phyloP scores from a whole-genome alignment of 805 yeast species.

The Candida saitoana region DNA sequence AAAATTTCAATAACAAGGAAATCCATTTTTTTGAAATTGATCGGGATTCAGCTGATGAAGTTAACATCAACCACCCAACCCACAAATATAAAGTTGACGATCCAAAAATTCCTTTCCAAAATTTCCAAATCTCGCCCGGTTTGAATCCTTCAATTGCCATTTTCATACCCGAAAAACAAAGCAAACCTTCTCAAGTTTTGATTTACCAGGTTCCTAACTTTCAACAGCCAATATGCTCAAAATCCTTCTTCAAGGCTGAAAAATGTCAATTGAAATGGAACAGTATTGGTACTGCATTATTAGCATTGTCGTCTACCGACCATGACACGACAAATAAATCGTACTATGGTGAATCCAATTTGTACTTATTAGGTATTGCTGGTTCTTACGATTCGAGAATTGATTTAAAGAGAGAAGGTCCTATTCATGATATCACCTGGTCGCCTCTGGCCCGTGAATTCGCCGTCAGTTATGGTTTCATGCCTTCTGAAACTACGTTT shows the following conservation, averaged over 20 bases:
- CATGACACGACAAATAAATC: conserved; percentile 91
- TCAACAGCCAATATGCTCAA: conserved; percentile 73
- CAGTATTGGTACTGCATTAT: conserved; percentile 84
- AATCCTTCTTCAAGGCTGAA: conserved; percentile 93
- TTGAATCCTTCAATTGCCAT: conserved; percentile 86
- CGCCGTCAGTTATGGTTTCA: conserved; percentile 94
- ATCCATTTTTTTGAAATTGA: conserved; percentile 62
- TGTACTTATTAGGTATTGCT: conserved; percentile 86
- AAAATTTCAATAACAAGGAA: conserved; percentile 52
- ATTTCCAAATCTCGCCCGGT: conserved; percentile 78
- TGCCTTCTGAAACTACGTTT: conserved; percentile 95
- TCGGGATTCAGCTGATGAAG: conserved; percentile 20
- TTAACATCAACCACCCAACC: conserved; percentile 47
- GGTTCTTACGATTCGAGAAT: conserved; percentile 90
- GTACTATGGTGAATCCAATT: conserved; percentile 93
- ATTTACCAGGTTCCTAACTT: conserved; percentile 78
- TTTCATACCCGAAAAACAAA: conserved; percentile 79
- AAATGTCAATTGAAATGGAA: conserved; percentile 92
- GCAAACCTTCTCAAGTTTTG: conserved; percentile 85
- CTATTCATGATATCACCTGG: conserved; percentile 97
- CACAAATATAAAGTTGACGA: conserved; percentile 52
- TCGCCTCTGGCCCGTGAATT: conserved; percentile 94
- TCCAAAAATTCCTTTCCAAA: conserved; percentile 47
- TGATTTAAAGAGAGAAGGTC: conserved; percentile 85
- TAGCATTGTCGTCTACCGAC: conserved; percentile 93